Evolutionary conservation across 73 alveolate species (phyloP).

Genomic region (Paramecium biaurelia): DNA sequence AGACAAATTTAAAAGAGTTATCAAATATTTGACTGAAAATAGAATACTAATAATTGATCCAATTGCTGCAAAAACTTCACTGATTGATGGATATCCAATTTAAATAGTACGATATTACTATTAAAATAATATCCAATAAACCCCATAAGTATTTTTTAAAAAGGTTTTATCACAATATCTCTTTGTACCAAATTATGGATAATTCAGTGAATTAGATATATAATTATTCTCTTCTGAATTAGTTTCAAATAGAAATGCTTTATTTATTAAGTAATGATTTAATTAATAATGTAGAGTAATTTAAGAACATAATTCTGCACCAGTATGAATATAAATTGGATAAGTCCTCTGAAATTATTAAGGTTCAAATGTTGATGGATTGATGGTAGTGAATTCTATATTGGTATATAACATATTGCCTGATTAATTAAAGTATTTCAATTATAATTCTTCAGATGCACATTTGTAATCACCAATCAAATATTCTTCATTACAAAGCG

Average conservation of each 20-base stretch:
- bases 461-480: background rate
- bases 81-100: background rate
- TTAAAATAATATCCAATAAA: background rate
- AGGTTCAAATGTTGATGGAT: conserved; percentile 7
- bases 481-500: background rate
- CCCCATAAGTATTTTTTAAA: background rate
- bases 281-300: background rate
- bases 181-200: background rate
- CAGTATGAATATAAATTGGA: background rate
- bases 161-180: background rate
- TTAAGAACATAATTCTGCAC: background rate
- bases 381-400: background rate
- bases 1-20: background rate
- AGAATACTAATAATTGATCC: background rate
- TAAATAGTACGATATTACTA: background rate
- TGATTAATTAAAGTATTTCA: background rate
- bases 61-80: conserved; percentile 8
- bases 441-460: background rate
- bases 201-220: background rate
- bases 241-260: background rate
- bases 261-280: background rate
- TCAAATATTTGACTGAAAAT: background rate
- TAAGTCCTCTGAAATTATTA: background rate
- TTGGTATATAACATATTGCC: background rate
- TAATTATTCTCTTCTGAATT: background rate